A percentile compares a stretch with the other conserved stretches of the same genome.
Conservation (phyloP, 2,329 filamentous ascomycete genomes). For the Tolypocladium cylindrosporum region DNA sequence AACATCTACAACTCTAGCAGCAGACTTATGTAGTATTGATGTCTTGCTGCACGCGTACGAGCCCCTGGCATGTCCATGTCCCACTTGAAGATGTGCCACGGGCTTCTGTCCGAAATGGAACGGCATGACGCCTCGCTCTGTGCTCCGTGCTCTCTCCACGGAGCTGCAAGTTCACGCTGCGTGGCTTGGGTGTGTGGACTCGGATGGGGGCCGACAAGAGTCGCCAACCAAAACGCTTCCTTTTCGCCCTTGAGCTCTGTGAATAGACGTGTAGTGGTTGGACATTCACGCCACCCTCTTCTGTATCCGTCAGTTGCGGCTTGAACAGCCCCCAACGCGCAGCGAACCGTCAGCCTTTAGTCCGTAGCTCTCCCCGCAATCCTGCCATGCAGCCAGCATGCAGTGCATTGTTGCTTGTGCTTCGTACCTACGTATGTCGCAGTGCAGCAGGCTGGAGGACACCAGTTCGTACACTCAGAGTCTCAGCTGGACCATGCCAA, state of each 20-base stretch:
- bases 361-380: background rate
- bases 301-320: too few relatives aligned
- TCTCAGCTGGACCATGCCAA: background rate
- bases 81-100: background rate
- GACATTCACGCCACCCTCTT: too few relatives aligned
- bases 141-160: too few relatives aligned
- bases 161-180: background rate
- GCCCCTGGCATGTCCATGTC: background rate
- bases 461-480: too few relatives aligned
- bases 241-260: too few relatives aligned
- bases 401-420: background rate
- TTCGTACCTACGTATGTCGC: background rate
- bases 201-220: background rate
- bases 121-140: too few relatives aligned
- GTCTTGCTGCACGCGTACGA: background rate
- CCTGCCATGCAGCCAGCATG: background rate
- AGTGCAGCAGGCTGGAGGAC: too few relatives aligned
- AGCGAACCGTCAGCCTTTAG: background rate
- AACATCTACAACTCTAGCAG: background rate
- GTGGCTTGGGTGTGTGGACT: too few relatives aligned
- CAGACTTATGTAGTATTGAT: background rate
- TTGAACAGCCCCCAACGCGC: background rate
- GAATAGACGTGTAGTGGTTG: too few relatives aligned
- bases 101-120: too few relatives aligned
- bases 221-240: too few relatives aligned